phyloP scores from a whole-genome alignment of 192 early-diverging fungal species.

The Coemansia sp. region DNA sequence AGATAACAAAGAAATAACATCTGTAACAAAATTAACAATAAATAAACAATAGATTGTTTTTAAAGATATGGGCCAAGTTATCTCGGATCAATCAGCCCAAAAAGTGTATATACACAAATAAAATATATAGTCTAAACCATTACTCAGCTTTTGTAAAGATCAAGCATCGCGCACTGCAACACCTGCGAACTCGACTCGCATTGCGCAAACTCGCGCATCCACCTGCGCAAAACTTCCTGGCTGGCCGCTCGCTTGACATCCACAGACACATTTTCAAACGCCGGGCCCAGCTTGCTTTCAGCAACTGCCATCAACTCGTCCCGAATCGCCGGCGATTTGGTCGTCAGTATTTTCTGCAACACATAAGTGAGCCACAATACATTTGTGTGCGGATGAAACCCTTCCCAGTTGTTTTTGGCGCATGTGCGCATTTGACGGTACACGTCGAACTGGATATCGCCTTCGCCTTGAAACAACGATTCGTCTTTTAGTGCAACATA shows the following conservation, averaged over 20 bases:
- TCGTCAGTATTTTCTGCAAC: constrained; percentile 52
- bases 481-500: constrained; percentile 58
- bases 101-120: not conserved
- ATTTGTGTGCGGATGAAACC: constrained; percentile 49
- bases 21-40: no score
- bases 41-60: not conserved
- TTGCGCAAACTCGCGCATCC: constrained; percentile 52
- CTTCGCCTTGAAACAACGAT: constrained; percentile 56
- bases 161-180: constrained; percentile 47
- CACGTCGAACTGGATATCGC: constrained; percentile 74
- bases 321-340: constrained; percentile 38
- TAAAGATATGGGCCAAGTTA: not conserved
- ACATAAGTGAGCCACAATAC: constrained; percentile 51
- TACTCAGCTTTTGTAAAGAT: constrained; percentile 45
- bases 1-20: not conserved
- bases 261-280: constrained; percentile 16
- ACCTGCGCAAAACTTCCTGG: constrained; percentile 51
- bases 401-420: constrained; percentile 40
- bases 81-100: not conserved
- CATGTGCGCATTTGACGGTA: constrained; percentile 66
- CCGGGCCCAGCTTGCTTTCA: constrained; percentile 41
- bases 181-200: constrained; percentile 49
- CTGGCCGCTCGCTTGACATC: constrained; percentile 39
- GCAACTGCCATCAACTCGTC: constrained; percentile 48
- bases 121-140: not conserved